phyloP scores from a whole-genome alignment of 345 rosid species.

The Eucalyptus paniculata region DNA sequence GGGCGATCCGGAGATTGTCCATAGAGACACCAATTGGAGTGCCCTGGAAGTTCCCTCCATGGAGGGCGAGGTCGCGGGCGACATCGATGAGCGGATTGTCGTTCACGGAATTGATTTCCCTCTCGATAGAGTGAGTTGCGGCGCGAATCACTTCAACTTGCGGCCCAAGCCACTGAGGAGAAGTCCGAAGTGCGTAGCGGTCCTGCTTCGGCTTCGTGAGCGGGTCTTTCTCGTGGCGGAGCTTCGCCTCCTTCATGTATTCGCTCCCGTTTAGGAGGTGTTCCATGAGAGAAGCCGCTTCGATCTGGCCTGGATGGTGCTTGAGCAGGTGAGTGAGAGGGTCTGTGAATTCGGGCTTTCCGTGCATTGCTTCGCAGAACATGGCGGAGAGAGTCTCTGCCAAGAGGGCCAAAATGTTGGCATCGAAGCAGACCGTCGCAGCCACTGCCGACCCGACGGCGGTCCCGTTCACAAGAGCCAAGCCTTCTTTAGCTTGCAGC shows the following conservation, averaged over 20 bases:
- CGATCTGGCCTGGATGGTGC: conserved; percentile 48
- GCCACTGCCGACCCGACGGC: conserved; percentile 50
- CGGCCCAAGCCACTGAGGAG: conserved; percentile 57
- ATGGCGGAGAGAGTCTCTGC: conserved; percentile 28
- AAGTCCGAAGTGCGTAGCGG: conserved; percentile 33
- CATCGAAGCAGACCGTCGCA: conserved; percentile 36
- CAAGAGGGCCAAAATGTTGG: conserved; percentile 25
- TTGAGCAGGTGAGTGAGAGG: conserved; percentile 34
- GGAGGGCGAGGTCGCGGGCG: conserved; percentile 20
- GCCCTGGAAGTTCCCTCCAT: conserved; percentile 50
- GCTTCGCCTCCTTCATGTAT: conserved; percentile 19
- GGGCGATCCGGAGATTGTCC: conserved; percentile 40
- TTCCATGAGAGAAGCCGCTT: conserved; percentile 40
- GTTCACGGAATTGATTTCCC: conserved; percentile 42
- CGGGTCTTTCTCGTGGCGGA: conserved; percentile 24
- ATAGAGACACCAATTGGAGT: conserved; percentile 47
- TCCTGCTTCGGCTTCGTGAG: conserved; percentile 37
- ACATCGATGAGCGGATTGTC: conserved; percentile 43
- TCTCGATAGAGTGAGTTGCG: conserved; percentile 30
- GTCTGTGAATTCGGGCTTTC: conserved; percentile 29
- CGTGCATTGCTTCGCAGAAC: conserved; percentile 41
- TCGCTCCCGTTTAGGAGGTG: conserved; percentile 16
- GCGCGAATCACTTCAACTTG: conserved; percentile 33
- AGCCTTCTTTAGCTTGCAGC: conserved; percentile 42
- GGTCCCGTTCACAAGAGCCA: conserved; percentile 39